phyloP scores from a whole-genome alignment of 306 rosid species.

The Hippophae tibetana region DNA sequence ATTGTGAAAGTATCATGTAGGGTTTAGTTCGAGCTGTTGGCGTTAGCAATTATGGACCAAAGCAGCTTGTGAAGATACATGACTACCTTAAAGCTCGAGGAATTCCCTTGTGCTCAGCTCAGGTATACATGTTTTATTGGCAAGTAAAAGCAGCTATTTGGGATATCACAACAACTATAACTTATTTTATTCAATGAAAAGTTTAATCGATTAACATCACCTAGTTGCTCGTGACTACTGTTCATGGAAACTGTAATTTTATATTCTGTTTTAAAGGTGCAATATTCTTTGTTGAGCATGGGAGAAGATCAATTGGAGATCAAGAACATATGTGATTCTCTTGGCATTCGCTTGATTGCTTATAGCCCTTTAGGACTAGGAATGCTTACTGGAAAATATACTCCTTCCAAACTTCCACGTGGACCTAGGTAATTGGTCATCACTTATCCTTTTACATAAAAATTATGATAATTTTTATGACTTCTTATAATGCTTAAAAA shows the following conservation, averaged over 20 bases:
- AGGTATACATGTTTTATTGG: slow-evolving; percentile 33
- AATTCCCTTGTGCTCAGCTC: slow-evolving; percentile 84
- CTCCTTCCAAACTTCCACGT: slow-evolving; percentile 58
- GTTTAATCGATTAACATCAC: neutral
- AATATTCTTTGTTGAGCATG: slow-evolving; percentile 80
- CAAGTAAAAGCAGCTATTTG: neutral
- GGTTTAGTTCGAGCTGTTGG: slow-evolving; percentile 94
- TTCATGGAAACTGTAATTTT: slow-evolving; percentile 5
- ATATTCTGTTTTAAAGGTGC: slow-evolving; percentile 41
- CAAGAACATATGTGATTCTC: slow-evolving; percentile 69
- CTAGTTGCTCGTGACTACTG: neutral
- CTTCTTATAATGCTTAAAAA: slow-evolving; percentile 3
- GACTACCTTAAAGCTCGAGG: slow-evolving; percentile 74
- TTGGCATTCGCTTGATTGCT: slow-evolving; percentile 76
- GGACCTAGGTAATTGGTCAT: slow-evolving; percentile 63
- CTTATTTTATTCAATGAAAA: neutral
- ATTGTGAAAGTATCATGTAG: slow-evolving; percentile 27
- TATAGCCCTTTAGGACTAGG: slow-evolving; percentile 97
- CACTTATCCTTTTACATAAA: neutral
- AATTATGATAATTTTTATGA: neutral
- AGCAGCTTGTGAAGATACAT: slow-evolving; percentile 72
- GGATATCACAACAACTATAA: neutral
- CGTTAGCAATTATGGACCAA: slow-evolving; percentile 94
- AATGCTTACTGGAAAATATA: slow-evolving; percentile 95
- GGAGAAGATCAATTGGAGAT: slow-evolving; percentile 78